These are phyloP conservation scores for Monoraphidium neglectum DNA, from an alignment of 139 green algal genomes.

Conservation along the genomic window DNA sequence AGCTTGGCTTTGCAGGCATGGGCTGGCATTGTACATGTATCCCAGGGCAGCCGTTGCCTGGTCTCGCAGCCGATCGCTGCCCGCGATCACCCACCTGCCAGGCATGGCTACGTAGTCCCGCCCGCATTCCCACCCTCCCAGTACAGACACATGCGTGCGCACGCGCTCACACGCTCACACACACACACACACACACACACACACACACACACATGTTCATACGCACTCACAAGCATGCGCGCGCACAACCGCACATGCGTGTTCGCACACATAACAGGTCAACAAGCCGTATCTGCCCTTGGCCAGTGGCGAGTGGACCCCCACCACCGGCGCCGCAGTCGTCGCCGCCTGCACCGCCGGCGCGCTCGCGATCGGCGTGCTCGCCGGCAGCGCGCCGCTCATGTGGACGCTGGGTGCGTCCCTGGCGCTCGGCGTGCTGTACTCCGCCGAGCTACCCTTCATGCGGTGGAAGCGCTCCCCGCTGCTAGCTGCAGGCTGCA, in stretches of 20 bases:
- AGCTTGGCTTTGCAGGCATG: too few relatives aligned
- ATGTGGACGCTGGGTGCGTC: constrained; percentile 74
- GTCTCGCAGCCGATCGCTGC: too few relatives aligned
- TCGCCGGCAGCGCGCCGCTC: constrained; percentile 55
- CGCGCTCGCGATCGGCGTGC: constrained; percentile 36
- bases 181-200: not conserved
- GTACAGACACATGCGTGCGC: not conserved
- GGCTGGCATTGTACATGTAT: too few relatives aligned
- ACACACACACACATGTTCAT: not conserved
- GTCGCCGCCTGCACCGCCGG: constrained; percentile 20
- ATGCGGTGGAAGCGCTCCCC: constrained; percentile 94
- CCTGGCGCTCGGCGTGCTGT: constrained; percentile 84
- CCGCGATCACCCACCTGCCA: too few relatives aligned
- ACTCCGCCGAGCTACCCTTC: constrained; percentile 86
- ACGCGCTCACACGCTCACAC: not conserved
- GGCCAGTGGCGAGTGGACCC: constrained; percentile 82
- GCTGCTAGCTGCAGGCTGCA: constrained; percentile 78
- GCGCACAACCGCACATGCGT: not conserved
- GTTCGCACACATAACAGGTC: constrained; percentile 53
- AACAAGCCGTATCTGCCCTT: constrained; percentile 99
- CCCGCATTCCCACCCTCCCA: too few relatives aligned
- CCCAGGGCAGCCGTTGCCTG: too few relatives aligned
- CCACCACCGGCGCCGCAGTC: constrained; percentile 36
- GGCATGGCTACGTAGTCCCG: too few relatives aligned
- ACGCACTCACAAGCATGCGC: not conserved